Conservation (phyloP, 2,329 filamentous ascomycete species). For the Fusarium guadeloupense region DNA sequence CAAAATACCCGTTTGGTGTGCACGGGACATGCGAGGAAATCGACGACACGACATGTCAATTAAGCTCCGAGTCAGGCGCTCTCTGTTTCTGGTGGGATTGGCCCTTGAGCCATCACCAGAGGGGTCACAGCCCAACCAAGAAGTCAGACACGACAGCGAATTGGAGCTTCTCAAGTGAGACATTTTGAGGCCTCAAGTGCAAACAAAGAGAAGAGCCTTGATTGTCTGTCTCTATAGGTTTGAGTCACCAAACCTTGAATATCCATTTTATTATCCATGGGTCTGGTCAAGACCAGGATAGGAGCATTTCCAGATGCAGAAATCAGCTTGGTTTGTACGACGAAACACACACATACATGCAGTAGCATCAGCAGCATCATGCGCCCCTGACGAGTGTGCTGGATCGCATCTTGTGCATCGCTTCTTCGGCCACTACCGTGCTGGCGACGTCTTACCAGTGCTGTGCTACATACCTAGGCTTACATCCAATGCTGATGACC, state of each 20-base stretch:
- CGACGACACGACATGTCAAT: constrained; percentile 35
- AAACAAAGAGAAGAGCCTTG: constrained; percentile 23
- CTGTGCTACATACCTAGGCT: constrained; percentile 25
- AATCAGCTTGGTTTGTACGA: constrained; percentile 35
- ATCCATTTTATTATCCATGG: neutral
- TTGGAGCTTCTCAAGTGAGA: constrained; percentile 36
- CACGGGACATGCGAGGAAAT: constrained; percentile 28
- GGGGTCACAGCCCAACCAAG: constrained; percentile 21
- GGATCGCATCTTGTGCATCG: constrained; percentile 41
- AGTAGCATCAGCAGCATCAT: constrained; percentile 22
- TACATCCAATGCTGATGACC: constrained; percentile 24
- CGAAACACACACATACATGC: constrained; percentile 35
- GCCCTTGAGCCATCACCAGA: constrained; percentile 20
- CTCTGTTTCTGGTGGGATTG: constrained; percentile 39
- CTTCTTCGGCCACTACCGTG: constrained; percentile 38
- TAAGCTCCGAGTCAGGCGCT: constrained; percentile 41
- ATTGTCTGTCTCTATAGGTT: constrained; percentile 3
- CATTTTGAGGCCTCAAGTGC: constrained; percentile 27
- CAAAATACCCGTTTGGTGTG: constrained; percentile 32
- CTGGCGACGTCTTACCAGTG: constrained; percentile 25
- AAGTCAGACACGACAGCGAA: constrained; percentile 29
- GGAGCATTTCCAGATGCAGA: constrained; percentile 32
- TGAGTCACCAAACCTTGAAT: neutral
- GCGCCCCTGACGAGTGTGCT: constrained; percentile 35
- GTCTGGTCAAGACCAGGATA: constrained; percentile 7